phyloP scores from a whole-genome alignment of 371 early-diverging fungal species.

The Zychaea mexicana region DNA sequence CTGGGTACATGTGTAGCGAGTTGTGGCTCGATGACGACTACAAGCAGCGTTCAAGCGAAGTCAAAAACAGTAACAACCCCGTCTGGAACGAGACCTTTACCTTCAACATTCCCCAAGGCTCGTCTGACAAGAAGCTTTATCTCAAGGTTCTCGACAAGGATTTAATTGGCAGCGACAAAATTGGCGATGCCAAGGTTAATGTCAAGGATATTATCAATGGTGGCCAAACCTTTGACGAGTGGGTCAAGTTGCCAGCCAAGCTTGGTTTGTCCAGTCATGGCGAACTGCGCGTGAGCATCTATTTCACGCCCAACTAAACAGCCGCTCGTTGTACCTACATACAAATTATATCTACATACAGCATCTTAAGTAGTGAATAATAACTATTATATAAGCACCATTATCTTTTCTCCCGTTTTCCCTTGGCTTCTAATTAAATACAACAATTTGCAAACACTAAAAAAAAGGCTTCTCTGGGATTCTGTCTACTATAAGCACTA shows the following conservation, averaged over 20 bases:
- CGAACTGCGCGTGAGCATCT: slow-evolving; percentile 35
- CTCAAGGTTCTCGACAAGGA: slow-evolving; percentile 45
- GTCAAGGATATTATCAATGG: slow-evolving; percentile 24
- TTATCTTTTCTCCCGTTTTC: no score
- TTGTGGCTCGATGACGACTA: slow-evolving; percentile 34
- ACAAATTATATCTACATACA: no score
- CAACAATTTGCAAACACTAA: no score
- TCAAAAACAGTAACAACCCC: slow-evolving; percentile 38
- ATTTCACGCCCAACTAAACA: slow-evolving; percentile 30
- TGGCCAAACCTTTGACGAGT: slow-evolving; percentile 32
- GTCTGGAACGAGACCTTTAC: slow-evolving; percentile 49
- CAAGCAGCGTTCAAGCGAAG: slow-evolving; percentile 36
- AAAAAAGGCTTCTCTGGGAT: no score
- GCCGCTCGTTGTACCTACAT: no score
- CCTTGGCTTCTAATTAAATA: no score
- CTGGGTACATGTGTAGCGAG: slow-evolving; percentile 10
- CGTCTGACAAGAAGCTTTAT: slow-evolving; percentile 35
- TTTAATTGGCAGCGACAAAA: slow-evolving; percentile 29
- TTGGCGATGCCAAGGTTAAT: slow-evolving; percentile 39
- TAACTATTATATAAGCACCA: no score
- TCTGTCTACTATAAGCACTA: no score
- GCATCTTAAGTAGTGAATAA: no score
- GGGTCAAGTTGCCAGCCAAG: slow-evolving; percentile 42
- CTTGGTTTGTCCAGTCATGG: slow-evolving; percentile 44
- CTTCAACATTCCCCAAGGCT: slow-evolving; percentile 39